A percentile compares a stretch with the other conserved stretches of the same genome.
Evolutionary conservation across 805 yeast genomes (phyloP).

Genomic region (Scheffersomyces spartinae): DNA sequence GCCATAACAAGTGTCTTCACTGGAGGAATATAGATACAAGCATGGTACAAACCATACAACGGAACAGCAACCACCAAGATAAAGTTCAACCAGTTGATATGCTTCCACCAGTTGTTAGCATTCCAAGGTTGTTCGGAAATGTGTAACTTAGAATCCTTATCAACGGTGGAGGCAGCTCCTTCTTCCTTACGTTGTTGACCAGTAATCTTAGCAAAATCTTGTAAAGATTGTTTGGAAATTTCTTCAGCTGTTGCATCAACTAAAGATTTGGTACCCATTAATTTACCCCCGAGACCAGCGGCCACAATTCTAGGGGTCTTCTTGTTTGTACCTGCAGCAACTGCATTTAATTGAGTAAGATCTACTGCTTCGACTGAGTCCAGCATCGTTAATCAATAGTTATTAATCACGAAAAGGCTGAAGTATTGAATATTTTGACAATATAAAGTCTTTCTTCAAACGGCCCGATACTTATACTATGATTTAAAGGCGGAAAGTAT

Average conservation of each 20-base stretch:
- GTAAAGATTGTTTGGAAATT: conserved; percentile 40
- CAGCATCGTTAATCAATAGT: too few species aligned
- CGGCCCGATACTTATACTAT: too few species aligned
- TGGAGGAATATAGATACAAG: conserved; percentile 37
- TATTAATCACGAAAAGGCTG: too few species aligned
- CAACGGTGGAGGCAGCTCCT: conserved; percentile 12
- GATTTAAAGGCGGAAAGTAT: too few species aligned
- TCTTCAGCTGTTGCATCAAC: conserved; percentile 58
- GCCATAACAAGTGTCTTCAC: conserved; percentile 43
- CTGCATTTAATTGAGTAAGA: conserved; percentile 58
- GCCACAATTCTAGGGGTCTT: conserved; percentile 63
- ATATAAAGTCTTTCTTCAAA: too few species aligned
- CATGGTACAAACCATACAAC: conserved; percentile 34
- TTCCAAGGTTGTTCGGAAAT: conserved; percentile 79
- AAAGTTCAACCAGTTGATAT: conserved; percentile 70
- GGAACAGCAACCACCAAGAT: conserved; percentile 56
- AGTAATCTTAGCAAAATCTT: conserved; percentile 33
- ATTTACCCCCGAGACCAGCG: conserved; percentile 59
- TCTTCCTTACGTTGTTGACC: conserved; percentile 7
- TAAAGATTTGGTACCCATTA: conserved; percentile 76
- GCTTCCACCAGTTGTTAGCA: conserved; percentile 54
- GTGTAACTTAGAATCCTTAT: conserved; percentile 41
- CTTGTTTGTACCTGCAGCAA: conserved; percentile 76
- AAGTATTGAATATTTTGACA: too few species aligned
- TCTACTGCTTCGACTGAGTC: too few species aligned